Evolutionary conservation across 805 yeast genomes (phyloP).

Genomic region (Torulaspora gathmanii): DNA sequence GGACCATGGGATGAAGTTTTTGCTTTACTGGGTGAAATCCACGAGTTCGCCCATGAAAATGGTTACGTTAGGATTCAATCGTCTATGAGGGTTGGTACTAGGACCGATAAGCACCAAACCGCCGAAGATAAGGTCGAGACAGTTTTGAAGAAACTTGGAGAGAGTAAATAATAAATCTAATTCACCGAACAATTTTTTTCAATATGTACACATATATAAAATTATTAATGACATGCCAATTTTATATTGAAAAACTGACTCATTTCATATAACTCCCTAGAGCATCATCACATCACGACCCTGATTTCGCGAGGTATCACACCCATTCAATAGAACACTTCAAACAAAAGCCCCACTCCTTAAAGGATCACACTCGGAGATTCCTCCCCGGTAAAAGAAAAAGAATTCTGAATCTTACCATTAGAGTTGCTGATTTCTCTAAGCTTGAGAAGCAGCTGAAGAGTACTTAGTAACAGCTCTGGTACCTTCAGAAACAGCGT

Average conservation of each 20-base stretch:
- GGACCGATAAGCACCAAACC: slow-evolving; percentile 67
- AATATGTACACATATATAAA: slow-evolving; percentile 7
- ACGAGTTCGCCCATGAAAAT: slow-evolving; percentile 61
- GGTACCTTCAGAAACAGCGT: slow-evolving; percentile 94
- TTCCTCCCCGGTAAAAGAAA: background rate
- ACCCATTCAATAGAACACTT: slow-evolving; percentile 8
- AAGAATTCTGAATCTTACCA: slow-evolving; percentile 7
- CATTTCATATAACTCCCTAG: slow-evolving; percentile 4
- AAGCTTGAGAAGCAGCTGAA: slow-evolving; percentile 43
- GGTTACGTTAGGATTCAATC: slow-evolving; percentile 79
- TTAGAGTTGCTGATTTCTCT: slow-evolving; percentile 1
- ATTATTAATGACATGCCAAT: background rate
- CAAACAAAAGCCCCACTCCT: slow-evolving; percentile 3
- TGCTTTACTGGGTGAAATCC: slow-evolving; percentile 72
- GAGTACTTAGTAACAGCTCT: slow-evolving; percentile 93
- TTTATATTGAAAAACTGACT: background rate
- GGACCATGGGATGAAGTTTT: slow-evolving; percentile 93
- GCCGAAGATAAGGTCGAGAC: slow-evolving; percentile 68
- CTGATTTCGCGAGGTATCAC: slow-evolving; percentile 7
- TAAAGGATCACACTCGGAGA: background rate
- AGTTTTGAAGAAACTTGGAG: slow-evolving; percentile 50
- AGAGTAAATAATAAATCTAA: slow-evolving; percentile 7
- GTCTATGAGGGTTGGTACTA: slow-evolving; percentile 82
- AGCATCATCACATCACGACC: background rate
- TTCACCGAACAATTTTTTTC: background rate